Percentiles rank a stretch among this genome's conserved stretches.
These are phyloP conservation scores for Pterocarpus santalinus DNA, from an alignment of 306 rosid genomes.

Conservation along the genomic window DNA sequence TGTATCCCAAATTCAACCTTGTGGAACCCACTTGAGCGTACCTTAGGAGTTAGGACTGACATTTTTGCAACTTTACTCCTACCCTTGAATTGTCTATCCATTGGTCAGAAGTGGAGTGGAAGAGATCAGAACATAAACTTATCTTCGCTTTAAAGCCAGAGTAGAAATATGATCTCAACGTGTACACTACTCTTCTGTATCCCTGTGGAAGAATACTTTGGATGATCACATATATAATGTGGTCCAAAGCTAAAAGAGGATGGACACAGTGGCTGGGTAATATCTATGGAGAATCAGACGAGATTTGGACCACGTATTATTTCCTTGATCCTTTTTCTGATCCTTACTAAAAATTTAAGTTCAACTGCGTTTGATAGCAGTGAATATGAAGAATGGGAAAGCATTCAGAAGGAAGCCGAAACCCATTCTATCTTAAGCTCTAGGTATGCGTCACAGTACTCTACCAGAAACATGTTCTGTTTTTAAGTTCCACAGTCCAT, in stretches of 20 bases:
- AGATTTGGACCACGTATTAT: constrained; percentile 29
- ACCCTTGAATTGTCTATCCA: constrained; percentile 42
- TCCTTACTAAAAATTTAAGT: constrained; percentile 41
- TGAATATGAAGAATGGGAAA: constrained; percentile 55
- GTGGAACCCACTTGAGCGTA: constrained; percentile 57
- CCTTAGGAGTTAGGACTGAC: constrained; percentile 47
- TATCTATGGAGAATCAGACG: constrained; percentile 58
- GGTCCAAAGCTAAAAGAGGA: constrained; percentile 36
- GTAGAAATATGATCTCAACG: constrained; percentile 50
- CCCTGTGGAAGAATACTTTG: constrained; percentile 23
- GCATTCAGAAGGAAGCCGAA: constrained; percentile 43
- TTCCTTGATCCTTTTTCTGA: constrained; percentile 52
- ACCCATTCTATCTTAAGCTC: constrained; percentile 47
- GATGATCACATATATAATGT: constrained; percentile 51
- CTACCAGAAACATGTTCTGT: constrained; percentile 1
- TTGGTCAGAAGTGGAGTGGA: constrained; percentile 16
- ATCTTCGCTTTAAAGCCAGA: constrained; percentile 84
- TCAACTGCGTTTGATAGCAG: constrained; percentile 49
- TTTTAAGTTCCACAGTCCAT: not conserved
- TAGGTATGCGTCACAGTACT: constrained; percentile 45
- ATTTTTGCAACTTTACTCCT: constrained; percentile 62
- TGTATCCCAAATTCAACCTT: not conserved
- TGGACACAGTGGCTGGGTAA: constrained; percentile 40
- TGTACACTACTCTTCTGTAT: constrained; percentile 54
- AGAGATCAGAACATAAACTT: constrained; percentile 32